A percentile compares a stretch with the other conserved stretches of the same genome.
phyloP scores from a whole-genome alignment of 2,329 filamentous ascomycete species.

The Paradendryphiella salina region DNA sequence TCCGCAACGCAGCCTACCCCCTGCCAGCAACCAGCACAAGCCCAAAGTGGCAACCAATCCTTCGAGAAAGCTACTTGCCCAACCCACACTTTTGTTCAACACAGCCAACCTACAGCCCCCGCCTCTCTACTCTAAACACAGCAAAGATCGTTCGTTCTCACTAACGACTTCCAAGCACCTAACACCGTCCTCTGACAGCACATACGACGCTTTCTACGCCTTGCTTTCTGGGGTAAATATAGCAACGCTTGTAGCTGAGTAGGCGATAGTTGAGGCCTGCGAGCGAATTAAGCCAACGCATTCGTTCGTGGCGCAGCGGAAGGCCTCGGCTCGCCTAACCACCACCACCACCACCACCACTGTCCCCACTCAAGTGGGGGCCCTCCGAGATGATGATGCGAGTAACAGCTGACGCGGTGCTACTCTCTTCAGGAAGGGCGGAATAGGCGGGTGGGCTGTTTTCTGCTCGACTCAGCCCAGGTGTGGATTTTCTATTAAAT shows the following conservation, averaged over 20 bases:
- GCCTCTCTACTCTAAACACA: background rate
- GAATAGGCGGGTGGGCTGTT: background rate
- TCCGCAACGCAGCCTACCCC: conserved; percentile 2
- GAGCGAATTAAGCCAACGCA: background rate
- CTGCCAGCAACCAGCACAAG: background rate
- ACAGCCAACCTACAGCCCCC: background rate
- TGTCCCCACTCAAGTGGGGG: background rate
- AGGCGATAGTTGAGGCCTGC: background rate
- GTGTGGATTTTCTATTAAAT: conserved; percentile 1
- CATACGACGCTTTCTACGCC: background rate
- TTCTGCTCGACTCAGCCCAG: background rate
- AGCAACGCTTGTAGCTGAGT: background rate
- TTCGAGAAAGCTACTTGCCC: background rate
- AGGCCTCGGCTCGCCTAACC: conserved; percentile 5
- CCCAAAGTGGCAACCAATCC: conserved; percentile 9
- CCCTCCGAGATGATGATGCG: conserved; percentile 7
- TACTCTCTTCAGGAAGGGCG: background rate
- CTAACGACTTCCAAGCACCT: background rate
- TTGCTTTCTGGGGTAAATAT: conserved; percentile 1
- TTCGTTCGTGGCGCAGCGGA: conserved; percentile 1
- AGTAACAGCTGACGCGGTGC: conserved; percentile 3
- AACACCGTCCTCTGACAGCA: background rate
- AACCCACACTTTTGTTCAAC: background rate
- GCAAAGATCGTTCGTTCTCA: conserved; percentile 1
- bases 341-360: conserved; percentile 2